Evolutionary conservation across 805 yeast genomes (phyloP), one percentile per base, ranked within the genome.

Genomic region (Yarrowia deformans): DNA sequence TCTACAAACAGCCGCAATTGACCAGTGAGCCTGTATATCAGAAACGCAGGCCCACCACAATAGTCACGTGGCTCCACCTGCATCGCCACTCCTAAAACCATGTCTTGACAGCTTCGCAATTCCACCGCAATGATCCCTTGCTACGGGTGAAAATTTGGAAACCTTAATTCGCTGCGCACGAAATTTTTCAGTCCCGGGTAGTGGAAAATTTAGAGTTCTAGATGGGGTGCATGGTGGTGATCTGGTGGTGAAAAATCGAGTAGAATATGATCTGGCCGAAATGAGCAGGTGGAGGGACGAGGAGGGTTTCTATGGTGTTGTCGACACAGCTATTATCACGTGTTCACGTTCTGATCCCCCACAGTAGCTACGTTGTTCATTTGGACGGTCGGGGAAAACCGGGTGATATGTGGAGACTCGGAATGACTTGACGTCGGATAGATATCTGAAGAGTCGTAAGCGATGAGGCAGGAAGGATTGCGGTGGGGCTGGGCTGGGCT

Each of bases 61-160:
- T 3, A 19, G 54, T 49, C 54, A 49, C 39, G 54, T 49, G 54
- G 18, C 49, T 5, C 32, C 43, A 52, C 52, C 52, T 54, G 45
- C 60, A 54, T 37, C 13, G 8, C 32, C 39, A 18, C 13, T 23
- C 29, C 4, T 16, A 18, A 35, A 35, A 7, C 60, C 34, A 23
- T 23, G 45, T 34, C 18, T 23, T 3, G 14, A 9, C 8, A 35
- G 45, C 19, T 8, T 35, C 12, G 40, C 23, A 54, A 37, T 54
- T 54, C 45, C 8, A 39, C 32, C 35, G 60, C 60, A 54, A 37
- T 7, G 60, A 23, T 54, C 60, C 34, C 32, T 37, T 13, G 60
- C 35, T 23, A 54, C 45, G 8, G 29, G 60, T 12, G 23, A 54
- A 54, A 54, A 54, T 19, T 54, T 39, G 13, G 9, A 37, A 54